These are phyloP conservation scores for Cladophialophora bantiana DNA, from an alignment of 2,329 filamentous ascomycete genomes.

Conservation along the genomic window DNA sequence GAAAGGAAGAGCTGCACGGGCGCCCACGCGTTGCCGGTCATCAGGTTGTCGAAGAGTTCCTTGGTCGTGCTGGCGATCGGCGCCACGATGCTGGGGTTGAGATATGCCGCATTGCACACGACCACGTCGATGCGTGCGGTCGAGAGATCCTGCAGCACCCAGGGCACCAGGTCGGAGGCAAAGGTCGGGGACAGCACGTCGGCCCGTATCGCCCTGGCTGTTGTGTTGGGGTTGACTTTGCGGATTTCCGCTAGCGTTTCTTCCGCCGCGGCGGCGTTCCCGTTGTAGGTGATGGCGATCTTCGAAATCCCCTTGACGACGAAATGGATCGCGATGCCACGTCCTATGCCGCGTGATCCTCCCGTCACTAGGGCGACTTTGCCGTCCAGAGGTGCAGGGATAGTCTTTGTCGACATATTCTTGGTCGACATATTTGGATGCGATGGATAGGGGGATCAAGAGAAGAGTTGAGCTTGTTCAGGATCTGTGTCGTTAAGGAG, in stretches of 20 bases:
- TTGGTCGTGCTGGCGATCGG: conserved; percentile 8
- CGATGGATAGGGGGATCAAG: not conserved
- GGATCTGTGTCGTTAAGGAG: not conserved
- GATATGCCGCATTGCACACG: conserved; percentile 18
- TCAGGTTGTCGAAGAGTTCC: conserved; percentile 17
- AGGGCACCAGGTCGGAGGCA: conserved; percentile 16
- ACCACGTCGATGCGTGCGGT: conserved; percentile 21
- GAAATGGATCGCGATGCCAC: conserved; percentile 81
- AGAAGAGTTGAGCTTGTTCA: not conserved
- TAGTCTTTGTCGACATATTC: conserved; percentile 17
- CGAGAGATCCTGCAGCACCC: not conserved
- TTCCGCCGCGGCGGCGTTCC: conserved; percentile 9
- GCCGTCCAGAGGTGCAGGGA: conserved; percentile 46
- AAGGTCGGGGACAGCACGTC: conserved; percentile 18
- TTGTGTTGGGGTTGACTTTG: conserved; percentile 8
- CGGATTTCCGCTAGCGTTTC: conserved; percentile 10
- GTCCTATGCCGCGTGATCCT: conserved; percentile 82
- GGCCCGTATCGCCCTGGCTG: conserved; percentile 12
- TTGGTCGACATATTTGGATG: conserved; percentile 11
- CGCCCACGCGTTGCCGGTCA: conserved; percentile 25
- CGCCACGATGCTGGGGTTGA: not conserved
- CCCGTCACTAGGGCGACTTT: conserved; percentile 88
- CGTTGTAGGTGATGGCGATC: conserved; percentile 23
- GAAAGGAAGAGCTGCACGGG: conserved; percentile 18
- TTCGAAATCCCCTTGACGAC: conserved; percentile 71